Evolutionary conservation across 2,329 filamentous ascomycete genomes (phyloP).

Genomic region (Fusarium sp.): DNA sequence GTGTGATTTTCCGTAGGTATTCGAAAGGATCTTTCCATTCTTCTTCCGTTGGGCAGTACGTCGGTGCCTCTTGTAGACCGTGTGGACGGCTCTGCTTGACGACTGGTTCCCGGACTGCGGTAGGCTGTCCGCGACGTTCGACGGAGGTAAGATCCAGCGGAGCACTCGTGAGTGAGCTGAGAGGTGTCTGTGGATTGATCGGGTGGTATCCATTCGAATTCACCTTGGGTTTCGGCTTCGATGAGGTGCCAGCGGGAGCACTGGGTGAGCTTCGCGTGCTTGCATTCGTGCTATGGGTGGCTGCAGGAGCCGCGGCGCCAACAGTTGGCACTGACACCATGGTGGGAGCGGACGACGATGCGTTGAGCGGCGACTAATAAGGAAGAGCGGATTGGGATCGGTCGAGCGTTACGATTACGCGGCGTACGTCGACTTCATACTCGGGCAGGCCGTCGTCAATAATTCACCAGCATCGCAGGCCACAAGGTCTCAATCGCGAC

Average conservation of each 20-base stretch:
- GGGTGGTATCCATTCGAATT: slow-evolving; percentile 65
- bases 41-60: slow-evolving; percentile 88
- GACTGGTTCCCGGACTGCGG: slow-evolving; percentile 77
- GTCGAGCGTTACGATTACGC: slow-evolving; percentile 32
- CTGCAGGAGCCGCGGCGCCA: slow-evolving; percentile 49
- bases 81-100: slow-evolving; percentile 84
- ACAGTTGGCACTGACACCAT: slow-evolving; percentile 55
- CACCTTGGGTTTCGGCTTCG: slow-evolving; percentile 63
- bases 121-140: slow-evolving; percentile 87
- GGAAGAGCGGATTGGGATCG: slow-evolving; percentile 25
- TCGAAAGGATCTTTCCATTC: slow-evolving; percentile 95
- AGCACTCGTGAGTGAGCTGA: slow-evolving; percentile 65
- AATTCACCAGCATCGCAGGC: slow-evolving; percentile 41
- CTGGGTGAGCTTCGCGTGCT: slow-evolving; percentile 65
- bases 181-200: slow-evolving; percentile 59
- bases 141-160: slow-evolving; percentile 89
- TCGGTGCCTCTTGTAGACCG: slow-evolving; percentile 88
- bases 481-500: slow-evolving; percentile 29
- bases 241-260: slow-evolving; percentile 48
- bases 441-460: slow-evolving; percentile 41
- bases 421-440: slow-evolving; percentile 40
- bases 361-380: slow-evolving; percentile 11
- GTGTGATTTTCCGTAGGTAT: slow-evolving; percentile 91
- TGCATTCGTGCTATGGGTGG: slow-evolving; percentile 56
- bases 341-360: slow-evolving; percentile 26